These are phyloP conservation scores for Phytophthora meadii DNA, from an alignment of 352 stramenopile species.

Conservation along the genomic window DNA sequence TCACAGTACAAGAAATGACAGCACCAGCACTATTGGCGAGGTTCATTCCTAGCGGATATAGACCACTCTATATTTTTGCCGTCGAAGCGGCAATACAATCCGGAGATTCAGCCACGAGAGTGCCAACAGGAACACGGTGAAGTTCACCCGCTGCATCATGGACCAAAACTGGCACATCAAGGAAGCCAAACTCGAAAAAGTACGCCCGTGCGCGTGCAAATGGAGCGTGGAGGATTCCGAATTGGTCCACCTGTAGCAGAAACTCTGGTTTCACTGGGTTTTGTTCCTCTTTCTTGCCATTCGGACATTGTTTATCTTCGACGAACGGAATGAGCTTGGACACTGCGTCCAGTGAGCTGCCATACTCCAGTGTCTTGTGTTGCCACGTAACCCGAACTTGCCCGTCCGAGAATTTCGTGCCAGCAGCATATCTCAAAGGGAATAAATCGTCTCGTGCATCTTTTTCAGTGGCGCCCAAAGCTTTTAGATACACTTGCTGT, in stretches of 20 bases:
- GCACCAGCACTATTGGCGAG: not conserved
- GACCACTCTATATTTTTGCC: conserved; percentile 8
- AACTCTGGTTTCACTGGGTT: conserved; percentile 40
- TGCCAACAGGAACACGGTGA: conserved; percentile 41
- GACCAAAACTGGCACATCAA: conserved; percentile 46
- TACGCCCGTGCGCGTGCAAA: conserved; percentile 86
- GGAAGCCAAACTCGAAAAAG: conserved; percentile 82
- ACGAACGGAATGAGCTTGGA: conserved; percentile 72
- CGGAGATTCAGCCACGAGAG: conserved; percentile 56
- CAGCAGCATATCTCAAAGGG: conserved; percentile 82
- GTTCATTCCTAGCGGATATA: not conserved
- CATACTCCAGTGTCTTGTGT: conserved; percentile 75
- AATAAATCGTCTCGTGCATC: conserved; percentile 72
- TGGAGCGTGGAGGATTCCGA: conserved; percentile 86
- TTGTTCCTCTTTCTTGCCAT: conserved; percentile 1
- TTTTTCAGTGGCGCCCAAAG: conserved; percentile 38
- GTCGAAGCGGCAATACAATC: conserved; percentile 59
- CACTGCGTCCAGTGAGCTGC: conserved; percentile 63
- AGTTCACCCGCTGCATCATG: conserved; percentile 44
- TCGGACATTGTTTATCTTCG: conserved; percentile 37
- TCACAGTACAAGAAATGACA: conserved; percentile 6
- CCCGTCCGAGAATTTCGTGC: conserved; percentile 78
- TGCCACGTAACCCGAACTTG: conserved; percentile 54
- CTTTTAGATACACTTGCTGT: conserved; percentile 48
- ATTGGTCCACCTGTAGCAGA: conserved; percentile 89